A percentile compares a stretch with the other conserved stretches of the same genome.
phyloP scores from a whole-genome alignment of 2,329 filamentous ascomycete species.

The Pseudogymnoascus sp. region DNA sequence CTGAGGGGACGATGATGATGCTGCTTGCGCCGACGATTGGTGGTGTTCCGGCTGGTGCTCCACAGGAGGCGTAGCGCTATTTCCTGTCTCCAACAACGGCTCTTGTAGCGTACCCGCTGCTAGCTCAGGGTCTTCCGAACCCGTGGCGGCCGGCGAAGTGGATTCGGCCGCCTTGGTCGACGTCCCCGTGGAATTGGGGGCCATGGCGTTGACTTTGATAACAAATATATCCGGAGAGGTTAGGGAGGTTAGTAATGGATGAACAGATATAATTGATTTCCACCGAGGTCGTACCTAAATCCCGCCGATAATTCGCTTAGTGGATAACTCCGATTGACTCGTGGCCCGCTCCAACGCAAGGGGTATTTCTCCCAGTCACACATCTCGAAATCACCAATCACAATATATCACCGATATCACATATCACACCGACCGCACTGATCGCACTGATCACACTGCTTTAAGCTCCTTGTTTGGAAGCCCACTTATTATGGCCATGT shows the following conservation, averaged over 20 bases:
- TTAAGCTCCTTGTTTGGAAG: not conserved
- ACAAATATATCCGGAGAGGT: not conserved
- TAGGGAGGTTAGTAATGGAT: not conserved
- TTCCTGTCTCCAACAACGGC: not conserved
- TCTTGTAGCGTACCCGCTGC: not conserved
- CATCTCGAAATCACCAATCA: constrained; percentile 5
- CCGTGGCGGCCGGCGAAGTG: not conserved
- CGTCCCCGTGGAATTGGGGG: not conserved
- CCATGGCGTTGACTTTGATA: not conserved
- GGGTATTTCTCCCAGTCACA: constrained; percentile 15
- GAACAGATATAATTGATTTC: not conserved
- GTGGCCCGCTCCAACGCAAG: not conserved
- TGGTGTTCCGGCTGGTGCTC: not conserved
- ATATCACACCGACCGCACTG: not conserved
- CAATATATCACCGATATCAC: constrained; percentile 4
- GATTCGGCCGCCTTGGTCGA: not conserved
- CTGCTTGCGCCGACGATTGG: too few species aligned
- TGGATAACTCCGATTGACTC: not conserved
- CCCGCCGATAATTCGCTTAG: not conserved
- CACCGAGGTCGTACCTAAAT: not conserved
- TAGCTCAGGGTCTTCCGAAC: not conserved
- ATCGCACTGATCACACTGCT: not conserved
- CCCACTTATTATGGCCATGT: not conserved
- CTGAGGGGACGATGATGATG: not conserved
- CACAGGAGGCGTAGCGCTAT: not conserved